Conservation (phyloP, 257 asterid genomes). For the Nyctanthes arbortristis region DNA sequence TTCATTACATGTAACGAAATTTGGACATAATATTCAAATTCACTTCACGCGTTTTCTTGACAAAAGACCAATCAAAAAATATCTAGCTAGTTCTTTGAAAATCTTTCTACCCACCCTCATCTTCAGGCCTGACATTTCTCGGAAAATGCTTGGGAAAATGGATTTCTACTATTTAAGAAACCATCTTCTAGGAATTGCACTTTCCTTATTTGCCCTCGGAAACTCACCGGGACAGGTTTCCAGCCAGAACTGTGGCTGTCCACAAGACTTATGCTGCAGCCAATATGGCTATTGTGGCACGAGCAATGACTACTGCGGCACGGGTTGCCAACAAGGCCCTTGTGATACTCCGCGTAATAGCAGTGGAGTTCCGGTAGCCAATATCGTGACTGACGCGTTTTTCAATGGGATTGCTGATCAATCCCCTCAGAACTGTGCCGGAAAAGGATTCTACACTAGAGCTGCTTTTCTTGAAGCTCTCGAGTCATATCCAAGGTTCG, state of each 20-base stretch:
- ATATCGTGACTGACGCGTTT: not conserved
- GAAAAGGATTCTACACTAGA: slow-evolving; percentile 14
- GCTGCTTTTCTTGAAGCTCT: too few species aligned
- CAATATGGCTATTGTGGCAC: not conserved
- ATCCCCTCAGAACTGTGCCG: not conserved
- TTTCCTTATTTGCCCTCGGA: too few species aligned
- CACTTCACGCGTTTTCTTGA: too few species aligned
- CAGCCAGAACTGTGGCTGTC: slow-evolving; percentile 1
- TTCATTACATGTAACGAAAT: too few species aligned
- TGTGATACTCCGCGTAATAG: not conserved
- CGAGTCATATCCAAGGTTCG: not conserved
- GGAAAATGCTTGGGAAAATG: too few species aligned
- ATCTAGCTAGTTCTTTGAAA: too few species aligned
- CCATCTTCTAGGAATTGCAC: too few species aligned
- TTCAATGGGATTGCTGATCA: slow-evolving; percentile 14
- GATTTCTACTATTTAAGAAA: too few species aligned
- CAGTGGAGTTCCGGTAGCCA: not conserved
- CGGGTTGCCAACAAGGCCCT: slow-evolving; percentile 10
- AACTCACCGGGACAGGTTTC: not conserved
- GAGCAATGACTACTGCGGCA: not conserved
- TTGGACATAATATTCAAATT: too few species aligned
- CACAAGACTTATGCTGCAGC: not conserved
- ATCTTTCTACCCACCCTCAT: too few species aligned
- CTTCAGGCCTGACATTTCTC: too few species aligned
- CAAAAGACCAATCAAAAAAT: too few species aligned